Evolutionary conservation across 169 alveolate species (phyloP), one percentile per base, ranked within the genome.

Genomic region (Sarcocystis neurona): DNA sequence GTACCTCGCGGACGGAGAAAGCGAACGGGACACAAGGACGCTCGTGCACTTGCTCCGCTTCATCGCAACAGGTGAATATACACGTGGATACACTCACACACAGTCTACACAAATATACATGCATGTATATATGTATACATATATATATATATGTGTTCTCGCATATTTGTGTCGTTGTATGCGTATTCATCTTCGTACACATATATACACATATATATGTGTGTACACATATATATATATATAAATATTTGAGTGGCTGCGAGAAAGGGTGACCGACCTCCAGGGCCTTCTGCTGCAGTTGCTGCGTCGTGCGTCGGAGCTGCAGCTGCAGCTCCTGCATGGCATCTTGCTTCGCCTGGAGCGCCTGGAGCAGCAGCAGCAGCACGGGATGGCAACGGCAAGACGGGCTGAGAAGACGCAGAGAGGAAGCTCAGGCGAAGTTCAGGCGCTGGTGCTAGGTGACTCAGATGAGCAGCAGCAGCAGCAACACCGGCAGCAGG

Each of bases 231-330:
- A 27, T 39, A 43, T 43, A 27, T 37, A 72, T 39, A 27, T 72
- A 23, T 53, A 15, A 53, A 50, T 50, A 50, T 50, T 10, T 50
- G 18, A 10, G 18, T 50, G 60, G 8, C n/a, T 10, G 70, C 18
- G 70, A 43, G n/a, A 34, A 58, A 4, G 70, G 34, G 41, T 15
- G n/a, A 20, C 82, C 46, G 2, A 72, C 82, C 5, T 72, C 82
- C 18, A 72, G 82, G 32, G 82, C 82, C 23, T 72, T 72, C 32
- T 72, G 82, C 27, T 72, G 82, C 58, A 72, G 82, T 5, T 72
- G 47, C 82, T 72, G 82, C n/a, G 82, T 56, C 58, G 32, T 72
- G 37, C 41, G 53, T 39, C 41, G 34, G 20, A 72, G 82, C 82
- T 72, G 82, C 47, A 43, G 30, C 46, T 72, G 82, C 27, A 72